Conservation (phyloP, 192 early-diverging fungal species). For the Cetraspora pellucida region DNA sequence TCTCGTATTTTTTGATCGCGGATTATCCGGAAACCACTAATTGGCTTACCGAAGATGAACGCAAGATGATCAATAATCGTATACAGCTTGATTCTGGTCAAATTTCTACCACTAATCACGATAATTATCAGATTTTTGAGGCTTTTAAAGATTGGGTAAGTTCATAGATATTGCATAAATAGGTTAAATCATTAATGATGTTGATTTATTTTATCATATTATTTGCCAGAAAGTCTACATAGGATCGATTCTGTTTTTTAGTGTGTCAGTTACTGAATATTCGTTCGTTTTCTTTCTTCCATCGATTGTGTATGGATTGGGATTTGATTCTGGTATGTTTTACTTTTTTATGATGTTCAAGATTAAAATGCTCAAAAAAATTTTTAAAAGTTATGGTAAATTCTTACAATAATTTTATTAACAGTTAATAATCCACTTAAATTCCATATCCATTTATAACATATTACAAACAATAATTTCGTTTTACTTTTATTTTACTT, state of each 20-base stretch:
- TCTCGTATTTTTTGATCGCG: slow-evolving; percentile 49
- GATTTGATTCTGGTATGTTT: slow-evolving; percentile 47
- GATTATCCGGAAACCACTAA: slow-evolving; percentile 52
- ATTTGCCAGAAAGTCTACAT: slow-evolving; percentile 47
- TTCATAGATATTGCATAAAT: background rate
- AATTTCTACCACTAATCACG: slow-evolving; percentile 49
- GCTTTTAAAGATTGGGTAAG: slow-evolving; percentile 54
- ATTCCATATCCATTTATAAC: background rate
- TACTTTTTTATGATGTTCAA: too few relatives aligned
- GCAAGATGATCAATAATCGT: slow-evolving; percentile 43
- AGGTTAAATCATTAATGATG: background rate
- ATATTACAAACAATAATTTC: too few relatives aligned
- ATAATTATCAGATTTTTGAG: slow-evolving; percentile 51
- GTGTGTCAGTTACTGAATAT: slow-evolving; percentile 61
- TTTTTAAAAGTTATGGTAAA: too few relatives aligned
- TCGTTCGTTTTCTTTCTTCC: slow-evolving; percentile 71
- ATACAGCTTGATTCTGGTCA: slow-evolving; percentile 53
- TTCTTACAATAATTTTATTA: too few relatives aligned
- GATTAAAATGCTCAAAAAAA: too few relatives aligned
- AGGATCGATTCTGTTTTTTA: slow-evolving; percentile 63
- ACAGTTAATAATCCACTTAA: too few relatives aligned
- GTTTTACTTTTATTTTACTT: background rate
- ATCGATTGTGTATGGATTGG: slow-evolving; percentile 68
- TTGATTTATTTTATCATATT: too few relatives aligned
- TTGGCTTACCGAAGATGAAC: slow-evolving; percentile 50